Base-by-base conservation (phyloP, 2,329 filamentous ascomycete genomes). In the Diaporthe citrichinensis region DNA sequence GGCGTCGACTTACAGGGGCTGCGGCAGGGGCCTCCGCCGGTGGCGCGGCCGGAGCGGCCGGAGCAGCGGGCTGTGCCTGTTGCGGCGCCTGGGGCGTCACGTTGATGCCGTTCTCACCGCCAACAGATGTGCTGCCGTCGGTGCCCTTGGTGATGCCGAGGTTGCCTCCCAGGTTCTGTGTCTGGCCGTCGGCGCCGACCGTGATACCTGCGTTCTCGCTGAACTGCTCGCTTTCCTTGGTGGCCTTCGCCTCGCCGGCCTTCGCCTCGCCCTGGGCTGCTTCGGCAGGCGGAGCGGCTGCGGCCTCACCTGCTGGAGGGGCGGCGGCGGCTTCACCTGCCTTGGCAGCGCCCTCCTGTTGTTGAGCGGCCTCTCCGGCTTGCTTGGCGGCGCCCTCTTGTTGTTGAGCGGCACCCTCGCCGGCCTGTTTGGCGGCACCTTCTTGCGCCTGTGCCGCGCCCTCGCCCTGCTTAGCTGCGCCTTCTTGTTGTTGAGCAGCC, bases 141-240 rank as follows among this genome's bases (percentile, higher is more conserved):
- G 55, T 49, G 51, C 68, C 74, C 61, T 75, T 46, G n/a, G 75
- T 77, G 41, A 77, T 77, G 12, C 75, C 75, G 28, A 75, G 55
- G 49, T 77, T 67, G 28, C 75, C 75, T 61, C 75, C 75, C 9
- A 77, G 34, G 61, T 77, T 77, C 61, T 75, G 61, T 4, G 69
- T 49, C 31, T 72, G 49, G 15, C 75, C 75, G 46, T 75, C 71
- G 20, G 73, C 69, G 6, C 74, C 75, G 3, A 77, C 15, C 7
- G 73, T 67, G 51, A 77, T 77, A 20, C 75, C 75, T 9, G 75
- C 73, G n/a, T 77, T 55, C 55, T 77, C 75, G 44, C 72, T 75
- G 55, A 77, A 77, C 62, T 77, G 75, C 68, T 77, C 75, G n/a
- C 68, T 71, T 28, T 77, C 75, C 20, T 55, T 59, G 36, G 74